A percentile compares a stretch with the other conserved stretches of the same genome.
Evolutionary conservation across 148 eudicot genomes (phyloP).

Genomic region (Camellia sinensis): DNA sequence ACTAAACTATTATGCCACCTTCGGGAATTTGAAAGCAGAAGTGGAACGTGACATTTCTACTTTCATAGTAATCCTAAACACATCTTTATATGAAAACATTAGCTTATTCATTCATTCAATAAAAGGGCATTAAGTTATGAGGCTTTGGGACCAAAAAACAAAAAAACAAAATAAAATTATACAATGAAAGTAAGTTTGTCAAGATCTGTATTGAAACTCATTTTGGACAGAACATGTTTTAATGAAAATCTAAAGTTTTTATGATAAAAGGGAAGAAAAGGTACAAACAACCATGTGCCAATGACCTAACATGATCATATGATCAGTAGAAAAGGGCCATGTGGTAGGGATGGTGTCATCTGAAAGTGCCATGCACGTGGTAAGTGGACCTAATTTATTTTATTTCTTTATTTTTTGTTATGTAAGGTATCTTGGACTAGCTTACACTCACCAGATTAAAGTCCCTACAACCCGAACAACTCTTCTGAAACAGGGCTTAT

Average conservation of each 20-base stretch:
- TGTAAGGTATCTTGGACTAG: too few species aligned
- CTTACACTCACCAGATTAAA: too few species aligned
- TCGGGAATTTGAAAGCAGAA: too few species aligned
- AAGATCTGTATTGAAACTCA: not conserved
- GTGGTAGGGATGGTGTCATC: not conserved
- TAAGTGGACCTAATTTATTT: conserved; percentile 8
- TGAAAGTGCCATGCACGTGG: too few species aligned
- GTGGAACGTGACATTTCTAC: too few species aligned
- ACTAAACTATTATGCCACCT: too few species aligned
- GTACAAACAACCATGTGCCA: not conserved
- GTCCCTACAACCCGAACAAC: too few species aligned
- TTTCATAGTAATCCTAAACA: too few species aligned
- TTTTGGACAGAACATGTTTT: not conserved
- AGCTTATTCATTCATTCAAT: not conserved
- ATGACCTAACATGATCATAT: not conserved
- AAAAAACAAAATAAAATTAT: too few species aligned
- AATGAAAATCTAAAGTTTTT: not conserved
- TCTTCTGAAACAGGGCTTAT: too few species aligned
- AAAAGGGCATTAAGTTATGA: not conserved
- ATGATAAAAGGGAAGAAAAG: not conserved
- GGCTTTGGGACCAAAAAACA: not conserved
- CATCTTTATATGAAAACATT: too few species aligned
- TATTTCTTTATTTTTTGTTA: too few species aligned
- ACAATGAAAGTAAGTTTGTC: not conserved
- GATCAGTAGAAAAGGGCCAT: not conserved